Conservation (phyloP, 306 rosid species). For the Begonia peltatifolia region DNA sequence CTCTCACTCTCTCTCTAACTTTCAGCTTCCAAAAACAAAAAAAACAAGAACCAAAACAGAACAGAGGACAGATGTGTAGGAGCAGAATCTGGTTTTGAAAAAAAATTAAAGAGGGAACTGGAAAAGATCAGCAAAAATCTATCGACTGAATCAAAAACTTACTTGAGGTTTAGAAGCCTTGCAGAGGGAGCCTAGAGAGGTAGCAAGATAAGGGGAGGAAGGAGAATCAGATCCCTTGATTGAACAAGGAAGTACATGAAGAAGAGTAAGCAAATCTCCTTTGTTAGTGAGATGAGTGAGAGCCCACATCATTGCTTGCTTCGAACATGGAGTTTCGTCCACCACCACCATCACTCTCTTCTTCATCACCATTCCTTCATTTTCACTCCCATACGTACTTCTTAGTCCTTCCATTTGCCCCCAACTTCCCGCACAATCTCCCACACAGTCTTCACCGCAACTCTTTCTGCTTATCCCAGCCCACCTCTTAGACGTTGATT, state of each 20-base stretch:
- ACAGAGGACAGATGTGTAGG: too few species aligned
- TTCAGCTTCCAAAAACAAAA: too few species aligned
- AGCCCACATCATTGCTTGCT: slow-evolving; percentile 95
- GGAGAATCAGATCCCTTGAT: slow-evolving; percentile 18
- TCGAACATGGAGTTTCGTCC: slow-evolving; percentile 58
- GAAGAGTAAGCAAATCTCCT: slow-evolving; percentile 79
- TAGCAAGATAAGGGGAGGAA: slow-evolving; percentile 48
- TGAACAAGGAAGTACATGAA: slow-evolving; percentile 42
- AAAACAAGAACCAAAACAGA: too few species aligned
- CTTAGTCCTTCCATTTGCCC: too few species aligned
- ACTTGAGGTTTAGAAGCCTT: slow-evolving; percentile 91
- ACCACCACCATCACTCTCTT: slow-evolving; percentile 94
- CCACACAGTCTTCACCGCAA: too few species aligned
- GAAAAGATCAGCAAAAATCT: too few species aligned
- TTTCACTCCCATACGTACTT: slow-evolving; percentile 8
- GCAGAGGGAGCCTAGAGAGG: slow-evolving; percentile 72
- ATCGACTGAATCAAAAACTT: background rate
- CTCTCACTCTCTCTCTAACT: too few species aligned
- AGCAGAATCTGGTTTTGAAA: too few species aligned
- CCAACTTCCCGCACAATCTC: too few species aligned
- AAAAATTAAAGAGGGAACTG: too few species aligned
- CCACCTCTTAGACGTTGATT: too few species aligned
- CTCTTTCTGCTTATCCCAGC: too few species aligned
- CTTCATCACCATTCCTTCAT: slow-evolving; percentile 28
- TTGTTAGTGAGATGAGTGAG: slow-evolving; percentile 60